Base-by-base conservation (phyloP, 495 filamentous ascomycete species). In the Thermochaetoides thermophila region DNA sequence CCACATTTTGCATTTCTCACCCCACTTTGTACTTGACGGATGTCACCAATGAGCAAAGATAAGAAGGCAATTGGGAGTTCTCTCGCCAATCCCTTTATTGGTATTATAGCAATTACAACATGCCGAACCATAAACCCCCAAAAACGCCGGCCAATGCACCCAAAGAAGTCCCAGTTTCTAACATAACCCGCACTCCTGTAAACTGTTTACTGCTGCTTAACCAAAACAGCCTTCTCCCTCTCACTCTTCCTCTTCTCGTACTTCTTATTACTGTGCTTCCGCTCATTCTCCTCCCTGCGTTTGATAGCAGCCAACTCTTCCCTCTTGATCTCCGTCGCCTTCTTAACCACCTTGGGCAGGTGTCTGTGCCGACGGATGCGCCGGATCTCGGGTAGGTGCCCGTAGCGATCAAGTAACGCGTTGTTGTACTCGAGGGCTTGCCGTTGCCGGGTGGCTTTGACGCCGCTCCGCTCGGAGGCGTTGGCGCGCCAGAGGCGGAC, bases 331-430 rank as follows among this genome's bases (percentile, higher is more conserved):
- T 93, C 87, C 30, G 71, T 76, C 8, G 91, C 89, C 71, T 95
- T 96, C 81, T 93, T 99, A 39, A 99, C 74, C 44, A 78, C 70
- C 69, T 86, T 84, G 15, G 91, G 91, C 43, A 95, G 55, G 59
- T 95, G 87, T 38, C 87, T 70, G 55, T 99, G 91, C 19, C 85
- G 67, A 43, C 73, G 72, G 55, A 99, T 99, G 28, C 91, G 71
- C 37, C 72, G 69, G 41, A 99, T 84, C 61, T 99, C 85, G 25
- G 91, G 91, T 83, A 99, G 91, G 55, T 99, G 91, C 25, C 69
- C 64, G 54, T 87, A 99, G 33, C 89, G 60, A 50, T 87, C 69
- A 46, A 78, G 70, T 27, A 99, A 63, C 7, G 84, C 74, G 17
- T 80, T 74, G 50, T 93, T 85, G 50, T 96, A 95, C 52, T 96